A percentile compares a stretch with the other conserved stretches of the same genome.
Evolutionary conservation across 257 asterid species (phyloP).

Genomic region (Fraxinus quadrangulata): DNA sequence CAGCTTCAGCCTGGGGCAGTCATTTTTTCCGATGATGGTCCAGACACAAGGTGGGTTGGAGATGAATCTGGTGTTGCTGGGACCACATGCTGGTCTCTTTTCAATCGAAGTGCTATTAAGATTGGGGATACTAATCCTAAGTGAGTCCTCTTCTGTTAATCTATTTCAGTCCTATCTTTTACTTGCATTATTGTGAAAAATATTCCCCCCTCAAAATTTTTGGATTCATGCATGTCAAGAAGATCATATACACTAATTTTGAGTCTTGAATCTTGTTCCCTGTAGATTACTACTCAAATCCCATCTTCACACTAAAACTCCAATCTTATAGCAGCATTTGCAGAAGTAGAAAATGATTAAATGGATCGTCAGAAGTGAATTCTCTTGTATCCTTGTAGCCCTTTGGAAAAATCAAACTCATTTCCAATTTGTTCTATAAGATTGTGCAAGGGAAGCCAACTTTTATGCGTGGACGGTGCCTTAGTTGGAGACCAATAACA

Average conservation of each 20-base stretch:
- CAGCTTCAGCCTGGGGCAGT: constrained; percentile 80
- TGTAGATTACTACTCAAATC: background rate
- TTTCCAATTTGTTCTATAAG: background rate
- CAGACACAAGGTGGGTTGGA: constrained; percentile 93
- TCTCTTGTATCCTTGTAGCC: background rate
- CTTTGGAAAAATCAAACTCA: background rate
- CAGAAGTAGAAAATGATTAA: background rate
- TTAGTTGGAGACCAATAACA: background rate
- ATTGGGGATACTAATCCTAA: constrained; percentile 58
- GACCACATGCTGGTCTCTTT: constrained; percentile 91
- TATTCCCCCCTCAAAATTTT: background rate
- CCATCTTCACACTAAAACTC: background rate
- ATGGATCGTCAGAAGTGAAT: background rate
- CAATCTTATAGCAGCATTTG: background rate
- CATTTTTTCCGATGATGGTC: constrained; percentile 91
- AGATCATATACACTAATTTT: background rate
- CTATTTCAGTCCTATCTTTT: constrained; percentile 1
- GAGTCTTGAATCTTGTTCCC: background rate
- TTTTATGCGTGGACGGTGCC: background rate
- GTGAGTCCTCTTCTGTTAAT: constrained; percentile 44
- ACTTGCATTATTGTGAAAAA: background rate
- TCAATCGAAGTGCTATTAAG: constrained; percentile 56
- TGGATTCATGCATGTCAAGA: background rate
- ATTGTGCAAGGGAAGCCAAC: background rate
- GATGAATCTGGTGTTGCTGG: constrained; percentile 80